These are phyloP conservation scores for Picea sitchensis DNA, from an alignment of 75 land plant species.

Conservation along the genomic window DNA sequence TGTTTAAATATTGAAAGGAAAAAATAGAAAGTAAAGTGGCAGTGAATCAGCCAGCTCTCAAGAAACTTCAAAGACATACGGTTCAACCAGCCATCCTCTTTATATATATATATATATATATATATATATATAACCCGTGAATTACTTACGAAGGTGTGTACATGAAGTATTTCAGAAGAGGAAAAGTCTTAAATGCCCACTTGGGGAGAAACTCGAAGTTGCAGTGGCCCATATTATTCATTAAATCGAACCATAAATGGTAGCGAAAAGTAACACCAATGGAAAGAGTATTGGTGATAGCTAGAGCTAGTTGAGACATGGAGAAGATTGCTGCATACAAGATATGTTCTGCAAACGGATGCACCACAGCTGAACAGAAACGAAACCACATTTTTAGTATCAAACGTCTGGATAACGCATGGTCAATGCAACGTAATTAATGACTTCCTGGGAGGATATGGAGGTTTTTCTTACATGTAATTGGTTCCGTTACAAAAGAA, in stretches of 20 bases:
- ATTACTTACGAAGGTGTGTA: slow-evolving; percentile 77
- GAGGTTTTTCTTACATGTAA: slow-evolving; percentile 48
- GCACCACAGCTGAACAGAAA: slow-evolving; percentile 60
- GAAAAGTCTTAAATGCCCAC: slow-evolving; percentile 52
- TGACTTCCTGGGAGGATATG: too few relatives aligned
- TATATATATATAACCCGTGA: neutral
- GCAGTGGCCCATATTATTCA: slow-evolving; percentile 96
- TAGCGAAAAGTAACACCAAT: slow-evolving; percentile 37
- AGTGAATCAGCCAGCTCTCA: neutral
- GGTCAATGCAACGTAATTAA: too few relatives aligned
- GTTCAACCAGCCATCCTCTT: neutral
- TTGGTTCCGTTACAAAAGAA: slow-evolving; percentile 81
- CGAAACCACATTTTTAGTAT: neutral
- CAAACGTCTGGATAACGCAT: too few relatives aligned
- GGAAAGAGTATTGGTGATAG: slow-evolving; percentile 38
- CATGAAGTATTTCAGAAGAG: slow-evolving; percentile 78
- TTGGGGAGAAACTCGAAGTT: slow-evolving; percentile 85
- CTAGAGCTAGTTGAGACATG: slow-evolving; percentile 22
- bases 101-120: neutral
- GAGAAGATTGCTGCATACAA: slow-evolving; percentile 50
- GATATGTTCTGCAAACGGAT: slow-evolving; percentile 78
- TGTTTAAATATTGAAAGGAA: neutral
- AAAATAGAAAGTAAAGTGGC: neutral
- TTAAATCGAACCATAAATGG: slow-evolving; percentile 67
- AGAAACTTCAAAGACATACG: neutral